Evolutionary conservation across 1,139 yeast genomes (phyloP).

Genomic region (Debaryomycetaceae sp.): DNA sequence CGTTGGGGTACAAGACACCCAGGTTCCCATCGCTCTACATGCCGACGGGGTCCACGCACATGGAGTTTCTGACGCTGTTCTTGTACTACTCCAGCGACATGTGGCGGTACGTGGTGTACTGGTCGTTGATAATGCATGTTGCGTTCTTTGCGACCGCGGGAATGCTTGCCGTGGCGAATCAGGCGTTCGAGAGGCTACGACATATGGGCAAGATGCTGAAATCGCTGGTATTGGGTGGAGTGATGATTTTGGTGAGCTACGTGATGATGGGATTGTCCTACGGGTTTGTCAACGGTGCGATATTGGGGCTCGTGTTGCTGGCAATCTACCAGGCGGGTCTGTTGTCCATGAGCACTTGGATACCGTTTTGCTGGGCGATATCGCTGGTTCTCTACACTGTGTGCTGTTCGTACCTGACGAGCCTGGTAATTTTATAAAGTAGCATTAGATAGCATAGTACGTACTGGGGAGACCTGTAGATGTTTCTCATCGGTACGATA

Average conservation of each 20-base stretch:
- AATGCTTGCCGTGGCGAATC: constrained; percentile 50
- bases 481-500: background rate
- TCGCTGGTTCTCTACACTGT: constrained; percentile 65
- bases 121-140: constrained; percentile 72
- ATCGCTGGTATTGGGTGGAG: constrained; percentile 9
- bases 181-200: constrained; percentile 19
- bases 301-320: constrained; percentile 60
- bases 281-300: constrained; percentile 68
- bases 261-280: constrained; percentile 49
- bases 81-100: constrained; percentile 70
- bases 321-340: constrained; percentile 76
- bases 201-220: constrained; percentile 14
- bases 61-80: constrained; percentile 48
- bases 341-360: constrained; percentile 89
- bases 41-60: constrained; percentile 52
- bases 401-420: constrained; percentile 55
- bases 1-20: constrained; percentile 81
- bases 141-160: constrained; percentile 69
- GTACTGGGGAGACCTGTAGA: background rate
- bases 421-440: constrained; percentile 30
- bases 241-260: constrained; percentile 46
- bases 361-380: constrained; percentile 79
- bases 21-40: constrained; percentile 76
- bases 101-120: constrained; percentile 79
- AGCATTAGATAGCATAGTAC: background rate